A percentile compares a stretch with the other conserved stretches of the same genome.
These are phyloP conservation scores for Fusarium mangiferae DNA, from an alignment of 2,329 filamentous ascomycete species.

Conservation along the genomic window DNA sequence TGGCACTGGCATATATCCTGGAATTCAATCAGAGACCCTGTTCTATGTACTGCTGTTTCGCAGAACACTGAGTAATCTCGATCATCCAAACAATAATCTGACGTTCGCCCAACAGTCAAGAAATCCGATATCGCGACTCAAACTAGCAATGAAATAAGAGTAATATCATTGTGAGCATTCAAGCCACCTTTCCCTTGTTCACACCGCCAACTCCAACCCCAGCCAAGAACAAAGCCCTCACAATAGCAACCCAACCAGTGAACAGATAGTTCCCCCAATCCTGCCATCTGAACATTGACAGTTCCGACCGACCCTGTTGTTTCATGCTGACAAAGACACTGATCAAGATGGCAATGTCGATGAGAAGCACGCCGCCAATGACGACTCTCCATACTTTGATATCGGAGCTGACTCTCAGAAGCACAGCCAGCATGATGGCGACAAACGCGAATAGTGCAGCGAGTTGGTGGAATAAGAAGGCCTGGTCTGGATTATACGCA, in stretches of 20 bases:
- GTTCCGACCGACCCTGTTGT: conserved; percentile 17
- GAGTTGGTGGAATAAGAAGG: conserved; percentile 39
- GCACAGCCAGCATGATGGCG: conserved; percentile 14
- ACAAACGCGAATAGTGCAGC: conserved; percentile 33
- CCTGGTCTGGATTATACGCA: conserved; percentile 29
- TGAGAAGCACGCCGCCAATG: conserved; percentile 21
- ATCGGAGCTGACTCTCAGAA: conserved; percentile 24
- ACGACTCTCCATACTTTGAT: conserved; percentile 39
- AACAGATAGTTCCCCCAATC: conserved; percentile 36
- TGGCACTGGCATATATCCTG: not conserved
- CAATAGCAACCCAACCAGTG: conserved; percentile 24
- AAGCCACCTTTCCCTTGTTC: conserved; percentile 19
- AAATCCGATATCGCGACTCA: accelerated
- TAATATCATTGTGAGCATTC: not conserved
- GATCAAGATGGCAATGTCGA: conserved; percentile 32
- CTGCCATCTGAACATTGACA: conserved; percentile 16
- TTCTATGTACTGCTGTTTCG: not conserved
- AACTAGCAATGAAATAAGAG: accelerated
- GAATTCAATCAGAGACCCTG: not conserved
- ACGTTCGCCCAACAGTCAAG: not conserved
- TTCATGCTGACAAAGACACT: conserved; percentile 32
- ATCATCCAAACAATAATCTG: not conserved
- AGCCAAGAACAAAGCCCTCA: conserved; percentile 33
- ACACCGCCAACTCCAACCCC: conserved; percentile 21
- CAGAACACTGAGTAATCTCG: not conserved